These are phyloP conservation scores for Lantana camara DNA, from an alignment of 257 asterid species.

Conservation along the genomic window DNA sequence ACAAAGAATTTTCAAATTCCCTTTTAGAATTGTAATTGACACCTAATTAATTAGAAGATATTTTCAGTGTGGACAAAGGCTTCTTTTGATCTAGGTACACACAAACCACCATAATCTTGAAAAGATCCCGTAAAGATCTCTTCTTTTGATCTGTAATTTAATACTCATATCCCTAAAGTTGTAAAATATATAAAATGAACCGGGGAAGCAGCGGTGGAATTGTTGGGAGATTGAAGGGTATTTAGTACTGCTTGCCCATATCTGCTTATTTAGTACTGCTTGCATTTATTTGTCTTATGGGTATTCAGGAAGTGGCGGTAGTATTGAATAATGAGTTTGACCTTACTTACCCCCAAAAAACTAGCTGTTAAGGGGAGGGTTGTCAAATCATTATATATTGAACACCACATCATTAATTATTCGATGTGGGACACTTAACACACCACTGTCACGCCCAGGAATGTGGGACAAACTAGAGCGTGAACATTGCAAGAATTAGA, in stretches of 20 bases:
- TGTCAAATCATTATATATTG: no score
- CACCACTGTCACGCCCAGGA: no score
- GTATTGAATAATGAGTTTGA: no score
- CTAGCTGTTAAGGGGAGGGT: no score
- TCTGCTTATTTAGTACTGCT: background rate
- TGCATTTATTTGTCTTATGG: background rate
- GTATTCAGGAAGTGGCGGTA: background rate
- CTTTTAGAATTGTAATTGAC: no score
- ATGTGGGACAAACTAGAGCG: no score
- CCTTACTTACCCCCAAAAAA: no score
- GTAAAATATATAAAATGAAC: background rate
- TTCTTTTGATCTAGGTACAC: background rate
- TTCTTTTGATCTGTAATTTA: background rate
- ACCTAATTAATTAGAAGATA: no score
- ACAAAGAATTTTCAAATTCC: no score
- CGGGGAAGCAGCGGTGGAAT: background rate
- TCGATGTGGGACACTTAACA: no score
- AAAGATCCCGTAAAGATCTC: background rate
- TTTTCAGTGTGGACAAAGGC: background rate
- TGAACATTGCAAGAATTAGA: no score
- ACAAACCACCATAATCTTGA: background rate
- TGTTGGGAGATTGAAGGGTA: background rate
- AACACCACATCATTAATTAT: no score
- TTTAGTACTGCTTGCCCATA: background rate
- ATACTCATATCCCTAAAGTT: background rate